Conservation (phyloP, 495 filamentous ascomycete species). For the Aspergillus bridgeri region DNA sequence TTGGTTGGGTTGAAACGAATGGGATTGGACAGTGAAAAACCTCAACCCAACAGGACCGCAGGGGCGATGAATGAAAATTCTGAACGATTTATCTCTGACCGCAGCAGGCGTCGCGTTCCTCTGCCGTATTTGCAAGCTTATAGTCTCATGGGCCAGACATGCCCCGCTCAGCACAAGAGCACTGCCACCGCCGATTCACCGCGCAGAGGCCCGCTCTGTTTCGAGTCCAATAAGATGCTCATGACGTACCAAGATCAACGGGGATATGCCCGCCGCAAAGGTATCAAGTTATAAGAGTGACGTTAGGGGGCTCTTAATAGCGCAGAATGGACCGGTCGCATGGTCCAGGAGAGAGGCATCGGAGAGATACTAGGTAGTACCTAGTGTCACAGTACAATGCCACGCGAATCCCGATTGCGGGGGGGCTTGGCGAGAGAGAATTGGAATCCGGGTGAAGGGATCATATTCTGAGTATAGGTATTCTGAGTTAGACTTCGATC, state of each 20-base stretch:
- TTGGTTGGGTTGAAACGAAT: background rate
- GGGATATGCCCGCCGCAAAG: background rate
- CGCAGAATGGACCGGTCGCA: background rate
- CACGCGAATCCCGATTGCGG: background rate
- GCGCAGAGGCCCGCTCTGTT: background rate
- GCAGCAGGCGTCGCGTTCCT: background rate
- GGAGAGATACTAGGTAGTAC: background rate
- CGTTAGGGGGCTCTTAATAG: background rate
- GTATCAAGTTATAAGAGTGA: background rate
- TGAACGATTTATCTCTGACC: background rate
- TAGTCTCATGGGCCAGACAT: background rate
- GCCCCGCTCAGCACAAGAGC: constrained; percentile 3
- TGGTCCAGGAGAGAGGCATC: background rate
- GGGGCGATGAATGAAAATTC: background rate
- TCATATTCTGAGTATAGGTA: no score
- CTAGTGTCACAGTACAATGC: background rate
- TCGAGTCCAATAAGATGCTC: background rate
- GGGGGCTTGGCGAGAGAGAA: background rate
- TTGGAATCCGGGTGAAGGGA: no score
- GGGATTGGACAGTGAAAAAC: background rate
- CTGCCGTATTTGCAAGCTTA: background rate
- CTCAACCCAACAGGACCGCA: background rate
- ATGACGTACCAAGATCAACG: background rate
- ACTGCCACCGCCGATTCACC: constrained; percentile 1
- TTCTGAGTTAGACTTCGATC: background rate